These are phyloP conservation scores for Stemphylium beticola DNA, from an alignment of 2,329 filamentous ascomycete species.

Conservation along the genomic window DNA sequence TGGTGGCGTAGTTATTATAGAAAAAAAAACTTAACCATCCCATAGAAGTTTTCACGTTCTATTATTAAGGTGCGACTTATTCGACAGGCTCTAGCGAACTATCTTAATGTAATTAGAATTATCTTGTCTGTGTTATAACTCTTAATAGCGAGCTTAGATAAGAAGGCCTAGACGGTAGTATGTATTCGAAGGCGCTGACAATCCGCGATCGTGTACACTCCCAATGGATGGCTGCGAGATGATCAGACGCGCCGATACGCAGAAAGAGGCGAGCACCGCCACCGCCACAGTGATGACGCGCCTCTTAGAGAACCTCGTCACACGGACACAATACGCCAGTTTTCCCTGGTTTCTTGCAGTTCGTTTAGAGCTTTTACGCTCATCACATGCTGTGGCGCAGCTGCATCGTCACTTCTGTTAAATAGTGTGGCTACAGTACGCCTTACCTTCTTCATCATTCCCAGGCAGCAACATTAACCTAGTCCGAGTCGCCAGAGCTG, in stretches of 20 bases:
- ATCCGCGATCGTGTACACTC: too few species aligned
- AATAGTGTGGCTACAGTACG: slow-evolving; percentile 14
- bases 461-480: slow-evolving; percentile 43
- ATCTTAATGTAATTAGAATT: too few species aligned
- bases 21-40: too few species aligned
- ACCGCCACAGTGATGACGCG: slow-evolving; percentile 22
- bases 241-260: background rate
- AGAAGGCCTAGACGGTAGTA: too few species aligned
- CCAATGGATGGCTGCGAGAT: too few species aligned
- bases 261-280: slow-evolving; percentile 6
- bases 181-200: too few species aligned
- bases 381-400: slow-evolving; percentile 40
- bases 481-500: background rate
- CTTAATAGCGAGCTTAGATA: too few species aligned
- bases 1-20: too few species aligned
- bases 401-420: slow-evolving; percentile 26
- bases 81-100: too few species aligned
- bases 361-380: slow-evolving; percentile 1
- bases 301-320: background rate
- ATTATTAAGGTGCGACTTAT: too few species aligned
- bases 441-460: slow-evolving; percentile 24
- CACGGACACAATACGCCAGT: slow-evolving; percentile 6
- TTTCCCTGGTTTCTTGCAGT: background rate
- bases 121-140: too few species aligned
- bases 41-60: too few species aligned